Conservation (phyloP, 2,329 filamentous ascomycete species). For the Fusarium transvaalense region DNA sequence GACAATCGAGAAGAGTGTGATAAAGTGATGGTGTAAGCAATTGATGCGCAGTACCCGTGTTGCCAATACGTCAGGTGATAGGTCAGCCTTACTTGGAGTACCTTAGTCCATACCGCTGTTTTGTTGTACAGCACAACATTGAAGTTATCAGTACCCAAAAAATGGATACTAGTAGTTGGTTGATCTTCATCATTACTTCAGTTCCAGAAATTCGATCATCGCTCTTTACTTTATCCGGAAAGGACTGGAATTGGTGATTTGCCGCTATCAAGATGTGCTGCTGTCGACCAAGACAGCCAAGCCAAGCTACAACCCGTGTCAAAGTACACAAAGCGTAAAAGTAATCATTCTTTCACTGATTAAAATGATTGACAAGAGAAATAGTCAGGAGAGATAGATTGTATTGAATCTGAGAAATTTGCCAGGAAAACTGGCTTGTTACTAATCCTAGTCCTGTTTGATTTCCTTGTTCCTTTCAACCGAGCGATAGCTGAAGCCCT, state of each 20-base stretch:
- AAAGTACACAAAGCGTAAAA: conserved; percentile 1
- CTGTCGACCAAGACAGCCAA: conserved; percentile 17
- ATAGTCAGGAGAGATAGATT: conserved; percentile 1
- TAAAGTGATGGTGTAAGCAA: conserved; percentile 2
- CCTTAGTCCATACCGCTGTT: conserved; percentile 33
- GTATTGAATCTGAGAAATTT: conserved; percentile 16
- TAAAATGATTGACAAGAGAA: neutral
- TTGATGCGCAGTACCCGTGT: conserved; percentile 15
- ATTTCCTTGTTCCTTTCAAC: conserved; percentile 46
- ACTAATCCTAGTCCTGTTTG: conserved; percentile 47
- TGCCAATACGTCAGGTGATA: conserved; percentile 18
- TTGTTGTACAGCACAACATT: conserved; percentile 1
- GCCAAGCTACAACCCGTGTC: neutral
- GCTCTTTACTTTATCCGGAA: conserved; percentile 35
- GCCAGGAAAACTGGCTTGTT: conserved; percentile 30
- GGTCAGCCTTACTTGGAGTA: conserved; percentile 26
- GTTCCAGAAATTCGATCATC: conserved; percentile 7
- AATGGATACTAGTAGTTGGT: conserved; percentile 1
- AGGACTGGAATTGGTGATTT: conserved; percentile 36
- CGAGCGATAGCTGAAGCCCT: conserved; percentile 39
- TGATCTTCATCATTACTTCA: conserved; percentile 16
- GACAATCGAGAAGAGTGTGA: conserved; percentile 1
- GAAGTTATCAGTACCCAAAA: conserved; percentile 10
- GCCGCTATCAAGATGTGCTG: conserved; percentile 34
- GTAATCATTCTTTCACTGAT: conserved; percentile 1